Percentiles rank a stretch among this genome's conserved stretches.
These are phyloP conservation scores for Aspergillus versicolor DNA, from an alignment of 2,329 filamentous ascomycete species.

Conservation along the genomic window DNA sequence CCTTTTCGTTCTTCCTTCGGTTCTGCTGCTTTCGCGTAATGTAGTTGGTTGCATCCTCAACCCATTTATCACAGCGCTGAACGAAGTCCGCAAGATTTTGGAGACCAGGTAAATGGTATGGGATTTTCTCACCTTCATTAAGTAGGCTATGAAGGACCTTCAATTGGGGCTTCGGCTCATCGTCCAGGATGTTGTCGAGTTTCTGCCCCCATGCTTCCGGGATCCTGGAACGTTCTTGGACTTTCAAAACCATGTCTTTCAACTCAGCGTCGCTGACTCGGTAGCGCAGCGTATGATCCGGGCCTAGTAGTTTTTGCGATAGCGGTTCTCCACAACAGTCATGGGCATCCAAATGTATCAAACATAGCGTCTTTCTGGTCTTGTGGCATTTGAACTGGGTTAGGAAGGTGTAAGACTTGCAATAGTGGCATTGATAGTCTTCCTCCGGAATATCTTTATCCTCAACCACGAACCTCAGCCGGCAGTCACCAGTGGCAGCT, in stretches of 20 bases:
- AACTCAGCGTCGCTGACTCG: conserved; percentile 74
- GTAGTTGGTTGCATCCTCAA: conserved; percentile 94
- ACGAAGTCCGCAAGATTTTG: conserved; percentile 83
- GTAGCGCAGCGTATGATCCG: conserved; percentile 73
- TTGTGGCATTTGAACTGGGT: conserved; percentile 85
- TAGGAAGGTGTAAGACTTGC: conserved; percentile 88
- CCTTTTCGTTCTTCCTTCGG: conserved; percentile 89
- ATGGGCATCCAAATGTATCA: conserved; percentile 75
- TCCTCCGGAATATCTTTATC: conserved; percentile 82
- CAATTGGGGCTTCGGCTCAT: conserved; percentile 79
- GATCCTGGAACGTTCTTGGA: conserved; percentile 79
- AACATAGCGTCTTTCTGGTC: conserved; percentile 77
- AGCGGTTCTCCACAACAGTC: conserved; percentile 75
- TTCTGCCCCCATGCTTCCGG: conserved; percentile 91
- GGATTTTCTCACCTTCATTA: conserved; percentile 93
- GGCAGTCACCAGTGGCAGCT: conserved; percentile 49
- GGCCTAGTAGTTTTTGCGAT: conserved; percentile 65
- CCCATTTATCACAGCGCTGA: conserved; percentile 95
- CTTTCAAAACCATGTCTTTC: conserved; percentile 65
- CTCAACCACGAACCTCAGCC: conserved; percentile 63
- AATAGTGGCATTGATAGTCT: conserved; percentile 86
- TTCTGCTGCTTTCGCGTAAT: conserved; percentile 97
- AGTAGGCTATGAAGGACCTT: conserved; percentile 82
- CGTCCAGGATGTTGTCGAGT: conserved; percentile 78
- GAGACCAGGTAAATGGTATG: conserved; percentile 81